Evolutionary conservation across 352 stramenopile species (phyloP).

Genomic region (Phytophthora gonapodyides): DNA sequence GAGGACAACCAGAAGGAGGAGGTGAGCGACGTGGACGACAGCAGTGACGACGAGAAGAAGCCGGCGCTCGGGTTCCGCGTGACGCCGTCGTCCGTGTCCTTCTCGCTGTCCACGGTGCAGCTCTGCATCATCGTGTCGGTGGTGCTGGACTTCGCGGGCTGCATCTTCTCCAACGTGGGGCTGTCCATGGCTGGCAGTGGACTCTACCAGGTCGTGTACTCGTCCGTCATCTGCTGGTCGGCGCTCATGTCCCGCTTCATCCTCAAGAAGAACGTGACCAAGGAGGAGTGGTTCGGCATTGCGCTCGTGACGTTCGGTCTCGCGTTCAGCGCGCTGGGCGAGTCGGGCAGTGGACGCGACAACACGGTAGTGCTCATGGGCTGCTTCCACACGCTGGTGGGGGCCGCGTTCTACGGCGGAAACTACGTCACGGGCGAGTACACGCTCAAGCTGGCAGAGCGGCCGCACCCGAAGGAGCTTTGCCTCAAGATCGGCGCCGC

Average conservation of each 20-base stretch:
- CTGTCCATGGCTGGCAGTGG: slow-evolving; percentile 83
- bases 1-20: slow-evolving; percentile 30
- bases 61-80: slow-evolving; percentile 17
- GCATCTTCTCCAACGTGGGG: slow-evolving; percentile 85
- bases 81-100: slow-evolving; percentile 38
- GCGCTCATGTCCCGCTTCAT: slow-evolving; percentile 78
- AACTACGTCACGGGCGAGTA: slow-evolving; percentile 89
- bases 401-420: slow-evolving; percentile 81
- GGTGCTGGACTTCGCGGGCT: slow-evolving; percentile 81
- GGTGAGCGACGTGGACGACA: slow-evolving; percentile 16
- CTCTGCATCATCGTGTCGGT: slow-evolving; percentile 70
- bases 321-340: slow-evolving; percentile 77
- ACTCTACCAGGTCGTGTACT: slow-evolving; percentile 86
- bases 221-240: slow-evolving; percentile 88
- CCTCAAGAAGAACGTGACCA: slow-evolving; percentile 73
- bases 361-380: slow-evolving; percentile 82
- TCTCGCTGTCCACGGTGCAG: slow-evolving; percentile 61
- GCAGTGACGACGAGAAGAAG: slow-evolving; percentile 31
- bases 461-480: slow-evolving; percentile 72
- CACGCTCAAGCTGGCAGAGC: slow-evolving; percentile 78
- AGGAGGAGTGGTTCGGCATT: slow-evolving; percentile 83
- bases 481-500: slow-evolving; percentile 79
- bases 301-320: slow-evolving; percentile 83
- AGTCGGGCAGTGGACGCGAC: slow-evolving; percentile 65
- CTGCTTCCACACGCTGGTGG: slow-evolving; percentile 82